Percentiles rank a stretch among this genome's conserved stretches.
phyloP scores from a whole-genome alignment of 2,329 filamentous ascomycete species.

The Chlorencoelia australis region DNA sequence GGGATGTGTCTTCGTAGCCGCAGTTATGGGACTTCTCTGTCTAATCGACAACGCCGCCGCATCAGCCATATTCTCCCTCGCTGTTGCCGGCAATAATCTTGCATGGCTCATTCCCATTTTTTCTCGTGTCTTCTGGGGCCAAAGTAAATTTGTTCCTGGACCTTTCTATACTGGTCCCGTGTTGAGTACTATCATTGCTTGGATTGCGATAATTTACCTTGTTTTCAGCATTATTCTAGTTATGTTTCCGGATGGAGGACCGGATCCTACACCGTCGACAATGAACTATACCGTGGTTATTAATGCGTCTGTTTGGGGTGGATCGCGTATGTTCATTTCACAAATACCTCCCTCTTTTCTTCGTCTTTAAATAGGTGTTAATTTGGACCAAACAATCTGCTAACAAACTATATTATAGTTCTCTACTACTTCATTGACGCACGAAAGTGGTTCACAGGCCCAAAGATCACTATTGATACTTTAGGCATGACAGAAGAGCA shows the following conservation, averaged over 20 bases:
- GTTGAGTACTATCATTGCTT: conserved; percentile 42
- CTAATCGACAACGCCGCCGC: conserved; percentile 48
- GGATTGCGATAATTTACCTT: conserved; percentile 43
- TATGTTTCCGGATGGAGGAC: conserved; percentile 49
- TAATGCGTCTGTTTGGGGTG: conserved; percentile 48
- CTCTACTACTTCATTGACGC: conserved; percentile 48
- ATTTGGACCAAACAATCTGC: no score
- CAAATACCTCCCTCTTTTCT: no score
- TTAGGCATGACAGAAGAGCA: conserved; percentile 25
- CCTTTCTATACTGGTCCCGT: conserved; percentile 46
- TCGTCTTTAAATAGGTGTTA: no score
- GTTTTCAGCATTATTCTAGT: conserved; percentile 43
- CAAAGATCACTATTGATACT: conserved; percentile 43
- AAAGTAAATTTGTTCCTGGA: conserved; percentile 45
- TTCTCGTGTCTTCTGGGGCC: conserved; percentile 47
- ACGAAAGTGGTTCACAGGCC: conserved; percentile 49
- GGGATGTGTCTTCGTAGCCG: conserved; percentile 40
- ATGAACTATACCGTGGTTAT: conserved; percentile 59
- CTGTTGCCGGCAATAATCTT: conserved; percentile 50
- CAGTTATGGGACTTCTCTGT: conserved; percentile 45
- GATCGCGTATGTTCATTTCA: conserved; percentile 39
- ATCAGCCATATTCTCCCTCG: conserved; percentile 47
- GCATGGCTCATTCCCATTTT: conserved; percentile 51
- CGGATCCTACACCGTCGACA: conserved; percentile 36
- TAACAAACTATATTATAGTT: no score